Evolutionary conservation across 192 early-diverging fungal species (phyloP), one percentile per base, ranked within the genome.

Genomic region (Entophlyctis helioformis): DNA sequence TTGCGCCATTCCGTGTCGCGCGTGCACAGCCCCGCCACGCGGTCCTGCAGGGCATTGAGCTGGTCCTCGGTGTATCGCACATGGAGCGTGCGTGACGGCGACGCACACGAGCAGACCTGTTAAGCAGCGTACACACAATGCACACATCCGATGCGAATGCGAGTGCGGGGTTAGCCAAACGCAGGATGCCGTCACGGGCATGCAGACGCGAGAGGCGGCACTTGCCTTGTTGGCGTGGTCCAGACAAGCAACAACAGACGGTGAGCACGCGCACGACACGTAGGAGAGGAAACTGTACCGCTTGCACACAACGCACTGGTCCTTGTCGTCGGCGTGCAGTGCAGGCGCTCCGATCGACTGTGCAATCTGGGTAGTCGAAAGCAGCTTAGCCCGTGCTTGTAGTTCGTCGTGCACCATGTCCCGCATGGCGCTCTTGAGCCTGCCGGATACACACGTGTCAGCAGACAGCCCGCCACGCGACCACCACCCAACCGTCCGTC

Each of bases 191-290:
- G n/a, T n/a, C n/a, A n/a, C n/a, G n/a, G n/a, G n/a, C n/a, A n/a
- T n/a, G n/a, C n/a, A n/a, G n/a, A n/a, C n/a, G n/a, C n/a, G n/a
- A n/a, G n/a, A n/a, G n/a, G n/a, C n/a, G 21, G 9, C 4, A 20
- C 48, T 44, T 56, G 70, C 60, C 48, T 66, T 60, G 7, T 63
- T 54, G 16, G 66, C 63, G 47, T 89, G 89, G 1, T 66, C 59
- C 15, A 78, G 50, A 38, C 86, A 89, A 10, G 63, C 56, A 29
- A 86, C 70, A 48, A 78, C 78, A 24, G 70, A 50, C 18, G 71
- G 67, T 34, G 39, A 51, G 44, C 80, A 82, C 1, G 59, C 54
- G 18, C 61, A 63, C n/a, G 19, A 5, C 16, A 63, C 4, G 11
- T n/a, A 40, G 35, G 44, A 48, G n/a, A 46, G 36, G 35, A 60